Evolutionary conservation across 148 eudicot genomes (phyloP), one percentile per base, ranked within the genome.

Genomic region (Rhododendron mucronatum): DNA sequence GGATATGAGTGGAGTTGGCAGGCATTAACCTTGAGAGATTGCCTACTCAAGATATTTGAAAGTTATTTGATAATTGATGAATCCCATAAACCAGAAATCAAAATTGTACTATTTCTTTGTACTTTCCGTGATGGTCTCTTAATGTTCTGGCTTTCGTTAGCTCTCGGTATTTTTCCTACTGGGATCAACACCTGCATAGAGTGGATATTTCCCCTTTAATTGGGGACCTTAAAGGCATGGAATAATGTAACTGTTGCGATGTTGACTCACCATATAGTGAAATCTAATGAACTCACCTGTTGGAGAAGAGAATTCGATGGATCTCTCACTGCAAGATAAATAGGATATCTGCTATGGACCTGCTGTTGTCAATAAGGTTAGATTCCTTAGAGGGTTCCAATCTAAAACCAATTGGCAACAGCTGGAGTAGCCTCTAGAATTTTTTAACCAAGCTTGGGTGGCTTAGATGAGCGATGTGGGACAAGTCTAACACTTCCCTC

Each of bases 311-410:
- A 85, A 75, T 82, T 89, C 89, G 39, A 93, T 87, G 7, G 93
- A 78, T 82, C 83, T 86, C 35, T 91, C 91, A 47, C 93, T 93
- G 84, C 91, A 91, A 90, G 74, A 93, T 86, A 67, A 92, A 93
- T 63, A 92, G 88, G 53, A 85, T 82, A 26, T 94, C 92, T 0
- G 91, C 86, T 4, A 92, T 89, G 94, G 92, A 41, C 95, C 95
- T 16, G 91, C 91, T 15, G 92, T 92, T 0, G 95, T 93, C 15
- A 78, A 92, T 57, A 93, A 83, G 45, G 30, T 30, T 90, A 86
- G 82, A 30, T 30, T 30, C 30, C 30, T 30, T 30, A 30, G 30
- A 30, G 30, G 30, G 30, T 30, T 30, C 30, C 30, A 30, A 30
- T 0, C 0, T 30, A 30, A 30, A 30, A 30, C 30, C 30, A 30